These are phyloP conservation scores for Fusarium verticillioides DNA, from an alignment of 2,329 filamentous ascomycete species.

Conservation along the genomic window DNA sequence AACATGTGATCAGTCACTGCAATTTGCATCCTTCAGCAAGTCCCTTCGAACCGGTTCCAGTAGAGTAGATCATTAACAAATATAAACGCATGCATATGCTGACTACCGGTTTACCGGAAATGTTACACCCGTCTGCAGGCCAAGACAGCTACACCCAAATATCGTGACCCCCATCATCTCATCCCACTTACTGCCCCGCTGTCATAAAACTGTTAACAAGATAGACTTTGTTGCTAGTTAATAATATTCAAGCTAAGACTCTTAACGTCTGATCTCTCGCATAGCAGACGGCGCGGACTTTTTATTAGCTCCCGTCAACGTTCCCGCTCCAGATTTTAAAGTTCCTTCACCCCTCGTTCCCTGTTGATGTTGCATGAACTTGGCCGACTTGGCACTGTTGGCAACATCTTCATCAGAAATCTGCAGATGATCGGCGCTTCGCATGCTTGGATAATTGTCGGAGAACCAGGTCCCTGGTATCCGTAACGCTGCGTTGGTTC, in stretches of 20 bases:
- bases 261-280: not conserved
- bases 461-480: not conserved
- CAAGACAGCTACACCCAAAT: not conserved
- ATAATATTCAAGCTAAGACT: not conserved
- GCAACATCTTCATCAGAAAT: too few relatives aligned
- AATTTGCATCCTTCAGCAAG: not conserved
- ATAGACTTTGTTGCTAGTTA: not conserved
- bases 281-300: not conserved
- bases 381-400: not conserved
- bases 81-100: not conserved
- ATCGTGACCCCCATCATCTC: not conserved
- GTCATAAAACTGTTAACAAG: not conserved
- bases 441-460: rapidly evolving
- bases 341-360: not conserved
- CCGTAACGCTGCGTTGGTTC: not conserved
- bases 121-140: not conserved
- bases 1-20: not conserved
- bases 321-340: not conserved
- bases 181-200: not conserved
- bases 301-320: not conserved
- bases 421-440: not conserved
- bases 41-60: rapidly evolving
- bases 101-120: not conserved
- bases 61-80: not conserved
- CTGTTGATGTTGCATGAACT: not conserved